Evolutionary conservation across 2,329 filamentous ascomycete species (phyloP).

Genomic region (Hymenoscyphus linearis): DNA sequence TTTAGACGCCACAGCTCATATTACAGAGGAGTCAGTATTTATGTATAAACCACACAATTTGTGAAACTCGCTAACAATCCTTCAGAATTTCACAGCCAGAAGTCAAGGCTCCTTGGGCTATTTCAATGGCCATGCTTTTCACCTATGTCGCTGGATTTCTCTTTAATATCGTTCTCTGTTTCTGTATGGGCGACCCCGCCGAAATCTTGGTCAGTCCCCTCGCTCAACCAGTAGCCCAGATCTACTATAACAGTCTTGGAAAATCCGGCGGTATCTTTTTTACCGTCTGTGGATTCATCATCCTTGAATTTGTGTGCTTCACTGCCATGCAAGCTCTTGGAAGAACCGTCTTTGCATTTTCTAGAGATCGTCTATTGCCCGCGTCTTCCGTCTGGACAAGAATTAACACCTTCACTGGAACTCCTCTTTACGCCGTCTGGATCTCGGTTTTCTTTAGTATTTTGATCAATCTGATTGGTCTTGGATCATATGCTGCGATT

Average conservation of each 20-base stretch:
- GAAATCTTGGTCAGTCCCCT: conserved; percentile 44
- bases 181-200: conserved; percentile 48
- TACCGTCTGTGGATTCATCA: conserved; percentile 50
- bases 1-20: conserved; percentile 36
- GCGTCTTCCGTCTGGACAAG: conserved; percentile 53
- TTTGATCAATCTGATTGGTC: conserved; percentile 52
- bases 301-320: conserved; percentile 55
- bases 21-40: conserved; percentile 40
- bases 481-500: conserved; percentile 50
- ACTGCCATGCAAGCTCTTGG: conserved; percentile 49
- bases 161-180: conserved; percentile 53
- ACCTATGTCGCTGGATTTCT: conserved; percentile 51
- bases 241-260: conserved; percentile 54
- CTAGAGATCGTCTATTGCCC: conserved; percentile 54
- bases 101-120: conserved; percentile 49
- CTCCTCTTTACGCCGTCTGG: conserved; percentile 57
- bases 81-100: conserved; percentile 41
- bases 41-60: not conserved
- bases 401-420: conserved; percentile 48
- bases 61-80: not conserved
- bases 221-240: conserved; percentile 49
- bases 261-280: conserved; percentile 48
- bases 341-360: conserved; percentile 52
- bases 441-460: conserved; percentile 49
- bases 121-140: conserved; percentile 49